Base-by-base conservation (phyloP, 208 protist genomes). In the Porcisia deanei region DNA sequence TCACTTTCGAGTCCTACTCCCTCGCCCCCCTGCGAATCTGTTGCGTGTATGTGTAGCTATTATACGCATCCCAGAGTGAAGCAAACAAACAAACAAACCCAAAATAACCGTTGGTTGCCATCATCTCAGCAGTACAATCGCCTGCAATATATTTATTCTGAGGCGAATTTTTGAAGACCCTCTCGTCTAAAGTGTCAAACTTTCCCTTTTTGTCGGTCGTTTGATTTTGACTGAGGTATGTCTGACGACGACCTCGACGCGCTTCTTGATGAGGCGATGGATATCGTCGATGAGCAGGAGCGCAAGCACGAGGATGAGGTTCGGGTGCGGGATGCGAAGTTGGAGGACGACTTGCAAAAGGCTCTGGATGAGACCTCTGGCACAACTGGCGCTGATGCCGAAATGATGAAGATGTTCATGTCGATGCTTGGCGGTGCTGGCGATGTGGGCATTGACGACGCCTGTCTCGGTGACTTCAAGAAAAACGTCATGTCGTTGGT, bases 251-350 rank as follows among this genome's bases (percentile, higher is more conserved):
- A 96, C 64, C 79, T 96, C 30, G 92, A 96, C 76, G 89, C 77
- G 6, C 84, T 96, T 52, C 89, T 96, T 49, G 89, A 95, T 73
- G 90, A 94, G 71, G 89, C 88, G 53, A 85, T 96, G 70, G 88
- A 94, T 69, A 91, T 89, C 39, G 85, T 96, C 52, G 85, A 94
- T 47, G 84, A 94, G 60, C 82, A 96, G 75, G 89, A 96, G 45
- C 81, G 84, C 60, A 71, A 84, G 68, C 83, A 93, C 57, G 80
- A 96, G 59, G 89, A 92, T 73, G 75, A 84, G 54, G 81, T 84
- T 0, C 79, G 90, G 61, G 63, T 75, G 69, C 82, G 84, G 12
- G 83, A 94, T 39, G 86, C 87, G 4, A 78, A 82, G 61, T 75
- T 90, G 3, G 85, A 92, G 53, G 81, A 80, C 37, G 86, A 94